A percentile compares a stretch with the other conserved stretches of the same genome.
phyloP scores from a whole-genome alignment of 129 eudicot genomes.

The Chrysanthemum seticuspe region DNA sequence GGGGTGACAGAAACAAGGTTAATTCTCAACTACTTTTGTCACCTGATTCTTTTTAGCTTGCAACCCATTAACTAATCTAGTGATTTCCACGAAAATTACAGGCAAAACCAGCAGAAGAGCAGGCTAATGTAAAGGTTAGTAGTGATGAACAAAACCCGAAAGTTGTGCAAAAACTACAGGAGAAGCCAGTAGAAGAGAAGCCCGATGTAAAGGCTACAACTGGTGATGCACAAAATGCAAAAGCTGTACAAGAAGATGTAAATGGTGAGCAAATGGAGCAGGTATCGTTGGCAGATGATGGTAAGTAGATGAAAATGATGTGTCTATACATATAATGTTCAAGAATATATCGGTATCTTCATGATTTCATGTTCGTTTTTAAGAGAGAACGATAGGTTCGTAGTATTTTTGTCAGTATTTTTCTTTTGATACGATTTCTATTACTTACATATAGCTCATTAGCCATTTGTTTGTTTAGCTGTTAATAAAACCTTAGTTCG shows the following conservation, averaged over 20 bases:
- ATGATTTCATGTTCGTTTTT: conserved; percentile 23
- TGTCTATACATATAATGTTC: conserved; percentile 15
- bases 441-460: conserved; percentile 32
- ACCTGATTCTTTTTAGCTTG: conserved; percentile 4
- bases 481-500: conserved; percentile 27
- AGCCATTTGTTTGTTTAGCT: conserved; percentile 25
- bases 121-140: conserved; percentile 25
- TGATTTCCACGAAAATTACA: conserved; percentile 20
- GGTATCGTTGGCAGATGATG: conserved; percentile 34
- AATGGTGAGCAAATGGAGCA: conserved; percentile 43
- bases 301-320: conserved; percentile 28
- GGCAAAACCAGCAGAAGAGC: conserved; percentile 53
- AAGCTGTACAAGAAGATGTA: conserved; percentile 26
- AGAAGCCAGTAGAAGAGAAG: conserved; percentile 40
- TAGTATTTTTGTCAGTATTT: not conserved
- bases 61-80: not conserved
- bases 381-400: conserved; percentile 26
- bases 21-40: conserved; percentile 4
- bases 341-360: conserved; percentile 7
- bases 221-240: conserved; percentile 36
- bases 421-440: conserved; percentile 10
- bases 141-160: conserved; percentile 38
- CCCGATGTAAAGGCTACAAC: conserved; percentile 21
- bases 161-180: conserved; percentile 26
- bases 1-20: conserved; percentile 96